Evolutionary conservation across 768 basidiomycete genomes (phyloP).

Genomic region (Kwoniella sp.): DNA sequence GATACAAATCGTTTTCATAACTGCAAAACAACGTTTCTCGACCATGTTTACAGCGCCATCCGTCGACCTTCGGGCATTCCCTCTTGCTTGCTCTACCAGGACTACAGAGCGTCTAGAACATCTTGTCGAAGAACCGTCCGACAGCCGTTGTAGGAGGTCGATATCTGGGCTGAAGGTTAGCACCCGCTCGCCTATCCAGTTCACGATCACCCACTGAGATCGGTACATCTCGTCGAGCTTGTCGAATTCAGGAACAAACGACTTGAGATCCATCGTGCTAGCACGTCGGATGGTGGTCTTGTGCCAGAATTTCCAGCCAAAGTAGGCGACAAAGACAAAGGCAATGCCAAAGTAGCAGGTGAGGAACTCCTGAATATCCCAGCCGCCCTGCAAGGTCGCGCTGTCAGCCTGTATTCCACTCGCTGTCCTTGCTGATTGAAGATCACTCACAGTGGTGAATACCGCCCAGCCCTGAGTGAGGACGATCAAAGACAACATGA

Average conservation of each 20-base stretch:
- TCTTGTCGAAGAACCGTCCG: slow-evolving; percentile 2
- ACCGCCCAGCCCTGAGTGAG: slow-evolving; percentile 5
- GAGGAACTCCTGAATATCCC: slow-evolving; percentile 7
- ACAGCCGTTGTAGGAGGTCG: background rate
- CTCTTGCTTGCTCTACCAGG: too few species aligned
- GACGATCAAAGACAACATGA: slow-evolving; percentile 1
- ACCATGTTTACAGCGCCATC: too few species aligned
- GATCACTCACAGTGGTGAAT: slow-evolving; percentile 1
- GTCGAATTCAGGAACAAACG: slow-evolving; percentile 9
- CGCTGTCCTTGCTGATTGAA: background rate
- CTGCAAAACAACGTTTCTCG: too few species aligned
- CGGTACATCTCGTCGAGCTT: slow-evolving; percentile 2
- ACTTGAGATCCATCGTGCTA: slow-evolving; percentile 1
- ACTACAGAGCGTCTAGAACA: too few species aligned
- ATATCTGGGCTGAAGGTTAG: background rate
- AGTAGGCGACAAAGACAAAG: slow-evolving; percentile 3
- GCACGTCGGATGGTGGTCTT: background rate
- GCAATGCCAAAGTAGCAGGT: slow-evolving; percentile 10
- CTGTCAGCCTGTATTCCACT: too few species aligned
- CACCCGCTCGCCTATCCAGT: too few species aligned
- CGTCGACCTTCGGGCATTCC: too few species aligned
- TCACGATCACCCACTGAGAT: too few species aligned
- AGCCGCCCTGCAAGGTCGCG: background rate
- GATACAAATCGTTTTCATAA: too few species aligned
- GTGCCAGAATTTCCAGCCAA: slow-evolving; percentile 1